phyloP scores from a whole-genome alignment of 2,329 filamentous ascomycete species.

The Nemania abortiva region DNA sequence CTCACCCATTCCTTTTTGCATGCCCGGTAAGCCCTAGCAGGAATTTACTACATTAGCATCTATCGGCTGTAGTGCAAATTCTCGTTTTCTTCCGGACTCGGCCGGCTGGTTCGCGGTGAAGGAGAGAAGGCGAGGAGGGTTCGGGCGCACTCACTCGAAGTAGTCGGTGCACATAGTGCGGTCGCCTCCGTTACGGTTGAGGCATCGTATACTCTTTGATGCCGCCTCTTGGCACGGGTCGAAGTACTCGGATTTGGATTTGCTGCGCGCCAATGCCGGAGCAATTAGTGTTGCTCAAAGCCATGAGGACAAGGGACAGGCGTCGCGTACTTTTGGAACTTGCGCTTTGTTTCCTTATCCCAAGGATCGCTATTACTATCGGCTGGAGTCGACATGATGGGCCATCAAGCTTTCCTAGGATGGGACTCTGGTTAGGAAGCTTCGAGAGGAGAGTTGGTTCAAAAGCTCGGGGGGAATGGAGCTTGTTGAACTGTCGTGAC shows the following conservation, averaged over 20 bases:
- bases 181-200: conserved; percentile 90
- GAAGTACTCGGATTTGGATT: conserved; percentile 88
- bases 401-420: conserved; percentile 17
- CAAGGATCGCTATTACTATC: conserved; percentile 59
- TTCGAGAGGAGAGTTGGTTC: neutral
- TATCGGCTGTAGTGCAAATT: neutral
- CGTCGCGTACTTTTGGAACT: conserved; percentile 70
- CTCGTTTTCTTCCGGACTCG: neutral
- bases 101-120: neutral
- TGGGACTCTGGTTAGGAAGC: neutral
- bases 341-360: conserved; percentile 69
- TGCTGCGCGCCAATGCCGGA: conserved; percentile 65
- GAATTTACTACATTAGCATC: conserved; percentile 21
- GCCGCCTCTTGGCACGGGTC: conserved; percentile 97
- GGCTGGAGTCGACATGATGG: conserved; percentile 45
- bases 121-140: neutral
- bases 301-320: conserved; percentile 6
- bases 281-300: conserved; percentile 29
- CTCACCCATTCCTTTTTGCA: conserved; percentile 41
- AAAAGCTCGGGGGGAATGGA: neutral
- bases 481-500: neutral
- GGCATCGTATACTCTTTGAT: conserved; percentile 83
- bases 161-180: conserved; percentile 92
- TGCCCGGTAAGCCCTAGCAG: conserved; percentile 30
- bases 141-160: conserved; percentile 78